Conservation (phyloP, 768 basidiomycete species). For the Phaffia tasmanica region DNA sequence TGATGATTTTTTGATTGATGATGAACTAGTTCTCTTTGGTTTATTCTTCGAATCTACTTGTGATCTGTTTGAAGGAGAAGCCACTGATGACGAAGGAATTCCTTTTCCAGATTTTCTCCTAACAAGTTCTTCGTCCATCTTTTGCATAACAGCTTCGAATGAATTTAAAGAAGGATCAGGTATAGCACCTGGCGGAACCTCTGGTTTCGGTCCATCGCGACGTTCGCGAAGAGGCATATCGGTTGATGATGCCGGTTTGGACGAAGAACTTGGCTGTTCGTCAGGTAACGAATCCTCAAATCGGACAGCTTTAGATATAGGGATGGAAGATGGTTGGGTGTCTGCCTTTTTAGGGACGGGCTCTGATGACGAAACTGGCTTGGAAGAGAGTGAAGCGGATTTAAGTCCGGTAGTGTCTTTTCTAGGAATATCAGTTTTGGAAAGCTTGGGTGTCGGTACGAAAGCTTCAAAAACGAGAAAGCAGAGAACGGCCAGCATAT, state of each 20-base stretch:
- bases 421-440: not conserved
- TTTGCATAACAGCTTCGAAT: slow-evolving; percentile 91
- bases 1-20: slow-evolving; percentile 1
- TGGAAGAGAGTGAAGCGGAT: slow-evolving; percentile 3
- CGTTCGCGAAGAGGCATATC: slow-evolving; percentile 18
- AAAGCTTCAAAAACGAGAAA: not conserved
- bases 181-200: not conserved
- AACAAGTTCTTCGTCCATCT: slow-evolving; percentile 76
- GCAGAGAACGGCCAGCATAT: not conserved
- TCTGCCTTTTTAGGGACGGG: not conserved
- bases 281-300: not conserved
- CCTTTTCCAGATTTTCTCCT: slow-evolving; percentile 17
- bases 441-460: not conserved
- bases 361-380: not conserved
- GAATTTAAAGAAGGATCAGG: slow-evolving; percentile 67
- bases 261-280: not conserved
- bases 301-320: not conserved
- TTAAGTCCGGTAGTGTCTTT: slow-evolving; percentile 2
- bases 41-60: not conserved
- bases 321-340: not conserved
- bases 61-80: not conserved
- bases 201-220: not conserved
- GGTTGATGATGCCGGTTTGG: slow-evolving; percentile 3
- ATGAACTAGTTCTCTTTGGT: slow-evolving; percentile 2
- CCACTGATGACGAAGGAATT: not conserved